Evolutionary conservation across 257 asterid genomes (phyloP).

Genomic region (Anisodus tanguticus): DNA sequence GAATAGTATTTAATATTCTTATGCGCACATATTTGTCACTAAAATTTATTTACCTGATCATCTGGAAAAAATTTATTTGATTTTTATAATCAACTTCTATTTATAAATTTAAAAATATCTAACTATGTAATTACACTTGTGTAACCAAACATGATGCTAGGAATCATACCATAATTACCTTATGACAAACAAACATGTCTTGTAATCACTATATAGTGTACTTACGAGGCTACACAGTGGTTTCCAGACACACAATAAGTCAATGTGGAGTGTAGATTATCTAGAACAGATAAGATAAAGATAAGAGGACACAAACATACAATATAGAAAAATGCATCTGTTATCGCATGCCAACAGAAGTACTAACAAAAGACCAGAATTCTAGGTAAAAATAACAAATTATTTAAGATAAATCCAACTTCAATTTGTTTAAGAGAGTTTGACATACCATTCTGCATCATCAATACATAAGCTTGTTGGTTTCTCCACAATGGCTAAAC

Average conservation of each 20-base stretch:
- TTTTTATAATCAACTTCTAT: background rate
- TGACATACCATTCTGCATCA: constrained; percentile 85
- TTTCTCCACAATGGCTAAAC: constrained; percentile 79
- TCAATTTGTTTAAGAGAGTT: background rate
- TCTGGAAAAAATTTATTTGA: too few species aligned
- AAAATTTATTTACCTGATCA: too few species aligned
- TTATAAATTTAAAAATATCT: background rate
- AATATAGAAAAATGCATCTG: background rate
- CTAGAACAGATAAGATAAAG: background rate
- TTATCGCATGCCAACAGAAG: constrained; percentile 11
- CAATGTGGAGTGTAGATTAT: background rate
- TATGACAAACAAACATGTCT: background rate
- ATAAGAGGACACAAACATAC: background rate
- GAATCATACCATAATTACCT: background rate
- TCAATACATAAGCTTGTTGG: constrained; percentile 71
- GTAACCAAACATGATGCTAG: background rate
- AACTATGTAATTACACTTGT: background rate
- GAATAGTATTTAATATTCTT: too few species aligned
- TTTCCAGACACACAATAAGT: background rate
- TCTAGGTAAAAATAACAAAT: constrained; percentile 1
- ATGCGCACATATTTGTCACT: too few species aligned
- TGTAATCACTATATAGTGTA: background rate
- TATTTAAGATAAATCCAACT: background rate
- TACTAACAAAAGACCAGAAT: background rate
- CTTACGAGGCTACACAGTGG: background rate